Base-by-base conservation (phyloP, 257 asterid species). In the Ligustrum vulgare region DNA sequence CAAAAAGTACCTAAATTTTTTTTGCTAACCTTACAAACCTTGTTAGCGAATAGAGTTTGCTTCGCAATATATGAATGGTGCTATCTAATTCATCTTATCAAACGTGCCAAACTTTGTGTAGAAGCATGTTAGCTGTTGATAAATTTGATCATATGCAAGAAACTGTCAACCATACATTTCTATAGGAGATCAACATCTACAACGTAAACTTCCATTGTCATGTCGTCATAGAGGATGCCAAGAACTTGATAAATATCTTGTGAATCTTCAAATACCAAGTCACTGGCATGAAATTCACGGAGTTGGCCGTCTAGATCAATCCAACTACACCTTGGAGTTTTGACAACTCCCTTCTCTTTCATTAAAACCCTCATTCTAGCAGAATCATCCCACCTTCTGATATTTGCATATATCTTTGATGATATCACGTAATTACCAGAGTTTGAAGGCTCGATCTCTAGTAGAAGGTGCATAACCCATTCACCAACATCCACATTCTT, bases 271-370 rank as follows among this genome's bases (percentile, higher is more conserved):
- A 83, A 82, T 37, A 82, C 73, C 51, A 80, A 77, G 36, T 84
- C 89, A 31, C 97, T 87, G 62, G 97, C 96, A 77, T 86, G 97
- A 87, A 94, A 92, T 80, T 90, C 96, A 16, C 78, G 85, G 72
- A 89, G 88, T 18, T 79, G 84, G 71, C 94, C 86, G 16, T 83
- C 92, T 86, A 84, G 86, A 87, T 90, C 97, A 70, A 92, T 80
- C 97, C 96, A 94, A 82, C 98, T 94, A 84, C 98, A 92, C 66
- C 97, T 96, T 2, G 98, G 98, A 63, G 90, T 89, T 83, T 94
- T 94, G 8, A 81, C 78, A 39, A 94, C 91, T 67, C 97, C 93
- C 69, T 89, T 92, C 43, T 89, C 82, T 82, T 79, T 88, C 98
- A 92, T 94, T 67, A 90, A 73, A 45, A 78, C 33, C 83, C 94